Evolutionary conservation across 495 filamentous ascomycete species (phyloP).

Genomic region (Amphirosellinia nigrospora): DNA sequence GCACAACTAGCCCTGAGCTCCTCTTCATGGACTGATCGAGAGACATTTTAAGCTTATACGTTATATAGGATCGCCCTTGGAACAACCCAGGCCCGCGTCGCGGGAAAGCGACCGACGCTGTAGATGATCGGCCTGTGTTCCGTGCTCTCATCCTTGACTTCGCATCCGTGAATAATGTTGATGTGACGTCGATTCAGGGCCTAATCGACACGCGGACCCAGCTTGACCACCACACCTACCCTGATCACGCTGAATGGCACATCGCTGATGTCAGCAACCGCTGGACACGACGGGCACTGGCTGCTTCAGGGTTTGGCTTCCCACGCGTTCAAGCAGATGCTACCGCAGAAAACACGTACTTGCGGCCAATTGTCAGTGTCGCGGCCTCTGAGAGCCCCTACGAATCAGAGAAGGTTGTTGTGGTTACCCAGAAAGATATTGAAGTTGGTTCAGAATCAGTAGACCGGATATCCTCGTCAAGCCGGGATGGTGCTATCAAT

Average conservation of each 20-base stretch:
- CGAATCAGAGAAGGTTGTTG: slow-evolving; percentile 4
- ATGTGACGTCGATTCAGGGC: slow-evolving; percentile 56
- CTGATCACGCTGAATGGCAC: slow-evolving; percentile 58
- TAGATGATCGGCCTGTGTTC: slow-evolving; percentile 45
- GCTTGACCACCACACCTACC: slow-evolving; percentile 54
- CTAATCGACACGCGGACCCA: slow-evolving; percentile 57
- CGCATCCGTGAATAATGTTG: slow-evolving; percentile 53
- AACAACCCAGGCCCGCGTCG: slow-evolving; percentile 85
- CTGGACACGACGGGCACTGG: slow-evolving; percentile 57
- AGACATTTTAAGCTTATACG: background rate
- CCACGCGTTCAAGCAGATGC: slow-evolving; percentile 21
- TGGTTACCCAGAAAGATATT: slow-evolving; percentile 33
- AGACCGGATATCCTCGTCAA: slow-evolving; percentile 32
- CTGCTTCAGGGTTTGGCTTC: slow-evolving; percentile 56
- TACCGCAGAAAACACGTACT: slow-evolving; percentile 27
- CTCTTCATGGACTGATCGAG: background rate
- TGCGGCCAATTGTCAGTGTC: slow-evolving; percentile 38
- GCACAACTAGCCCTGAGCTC: background rate
- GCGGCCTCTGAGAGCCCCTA: slow-evolving; percentile 12
- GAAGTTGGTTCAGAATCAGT: slow-evolving; percentile 26
- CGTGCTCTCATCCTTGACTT: slow-evolving; percentile 58
- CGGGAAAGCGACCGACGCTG: slow-evolving; percentile 45
- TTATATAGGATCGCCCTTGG: slow-evolving; percentile 64
- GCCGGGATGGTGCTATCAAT: slow-evolving; percentile 21
- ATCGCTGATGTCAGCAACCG: slow-evolving; percentile 55